phyloP scores from a whole-genome alignment of 2,329 filamentous ascomycete species.

The Rutstroemia sp. region DNA sequence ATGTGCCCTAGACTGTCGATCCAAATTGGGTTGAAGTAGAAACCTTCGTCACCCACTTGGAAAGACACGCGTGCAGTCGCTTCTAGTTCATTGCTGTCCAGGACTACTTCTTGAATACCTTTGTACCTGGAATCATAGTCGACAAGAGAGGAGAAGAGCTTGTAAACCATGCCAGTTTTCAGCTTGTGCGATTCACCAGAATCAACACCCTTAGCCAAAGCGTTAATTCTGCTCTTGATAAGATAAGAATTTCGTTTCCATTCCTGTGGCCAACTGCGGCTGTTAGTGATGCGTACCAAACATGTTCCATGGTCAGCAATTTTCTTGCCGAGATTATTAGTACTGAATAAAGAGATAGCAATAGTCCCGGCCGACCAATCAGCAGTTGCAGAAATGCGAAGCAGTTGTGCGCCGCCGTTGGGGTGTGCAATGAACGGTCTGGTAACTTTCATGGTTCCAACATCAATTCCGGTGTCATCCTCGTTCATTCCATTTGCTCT shows the following conservation, averaged over 20 bases:
- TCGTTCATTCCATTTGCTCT: slow-evolving; percentile 28
- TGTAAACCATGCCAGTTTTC: slow-evolving; percentile 59
- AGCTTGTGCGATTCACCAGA: slow-evolving; percentile 28
- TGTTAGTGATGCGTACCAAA: not conserved
- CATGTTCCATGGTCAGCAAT: not conserved
- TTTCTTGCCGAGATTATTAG: not conserved
- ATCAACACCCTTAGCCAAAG: slow-evolving; percentile 1
- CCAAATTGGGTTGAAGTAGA: slow-evolving; percentile 38
- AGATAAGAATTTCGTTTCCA: not conserved
- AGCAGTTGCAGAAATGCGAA: not conserved
- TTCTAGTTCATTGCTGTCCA: slow-evolving; percentile 39
- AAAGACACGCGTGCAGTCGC: slow-evolving; percentile 41
- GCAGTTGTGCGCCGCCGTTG: not conserved
- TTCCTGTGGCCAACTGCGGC: not conserved
- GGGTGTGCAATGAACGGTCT: not conserved
- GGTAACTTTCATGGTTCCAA: slow-evolving; percentile 55
- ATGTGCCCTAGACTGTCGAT: not conserved
- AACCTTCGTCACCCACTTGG: slow-evolving; percentile 42
- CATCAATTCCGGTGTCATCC: slow-evolving; percentile 44
- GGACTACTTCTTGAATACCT: slow-evolving; percentile 49
- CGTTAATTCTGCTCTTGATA: not conserved
- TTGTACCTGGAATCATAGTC: slow-evolving; percentile 46
- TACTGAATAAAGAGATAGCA: not conserved
- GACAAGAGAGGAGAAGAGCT: slow-evolving; percentile 49
- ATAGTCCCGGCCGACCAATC: not conserved